phyloP scores from a whole-genome alignment of 164 flowering plant genomes.

The Dillenia suffruticosa region DNA sequence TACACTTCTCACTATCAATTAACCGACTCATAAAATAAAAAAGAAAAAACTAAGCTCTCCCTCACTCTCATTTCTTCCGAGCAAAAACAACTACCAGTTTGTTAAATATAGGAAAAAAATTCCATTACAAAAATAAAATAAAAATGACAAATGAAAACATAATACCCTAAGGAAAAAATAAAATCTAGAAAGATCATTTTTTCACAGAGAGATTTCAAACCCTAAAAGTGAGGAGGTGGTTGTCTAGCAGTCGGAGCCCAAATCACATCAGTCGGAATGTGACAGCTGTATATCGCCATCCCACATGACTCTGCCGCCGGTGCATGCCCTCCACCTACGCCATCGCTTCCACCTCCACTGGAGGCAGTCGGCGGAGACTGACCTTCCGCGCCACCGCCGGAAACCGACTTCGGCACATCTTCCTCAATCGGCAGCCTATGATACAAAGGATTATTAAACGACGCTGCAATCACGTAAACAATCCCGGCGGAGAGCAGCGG shows the following conservation, averaged over 20 bases:
- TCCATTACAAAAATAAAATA: no score
- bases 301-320: constrained; percentile 27
- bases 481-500: constrained; percentile 41
- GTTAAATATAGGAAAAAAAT: no score
- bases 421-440: constrained; percentile 38
- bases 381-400: constrained; percentile 5
- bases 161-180: no score
- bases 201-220: background rate
- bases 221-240: background rate
- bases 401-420: constrained; percentile 4
- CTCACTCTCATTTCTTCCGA: no score
- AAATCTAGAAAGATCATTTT: no score
- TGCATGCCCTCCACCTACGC: constrained; percentile 23
- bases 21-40: no score
- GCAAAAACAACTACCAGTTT: no score
- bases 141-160: no score
- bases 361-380: constrained; percentile 17
- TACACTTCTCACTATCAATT: no score
- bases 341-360: constrained; percentile 7
- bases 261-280: constrained; percentile 50
- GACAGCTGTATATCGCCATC: constrained; percentile 45
- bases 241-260: constrained; percentile 27
- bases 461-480: constrained; percentile 45
- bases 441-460: constrained; percentile 43
- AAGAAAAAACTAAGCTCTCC: no score